These are phyloP conservation scores for Fusarium odoratissimum DNA, from an alignment of 2,329 filamentous ascomycete genomes.

Conservation along the genomic window DNA sequence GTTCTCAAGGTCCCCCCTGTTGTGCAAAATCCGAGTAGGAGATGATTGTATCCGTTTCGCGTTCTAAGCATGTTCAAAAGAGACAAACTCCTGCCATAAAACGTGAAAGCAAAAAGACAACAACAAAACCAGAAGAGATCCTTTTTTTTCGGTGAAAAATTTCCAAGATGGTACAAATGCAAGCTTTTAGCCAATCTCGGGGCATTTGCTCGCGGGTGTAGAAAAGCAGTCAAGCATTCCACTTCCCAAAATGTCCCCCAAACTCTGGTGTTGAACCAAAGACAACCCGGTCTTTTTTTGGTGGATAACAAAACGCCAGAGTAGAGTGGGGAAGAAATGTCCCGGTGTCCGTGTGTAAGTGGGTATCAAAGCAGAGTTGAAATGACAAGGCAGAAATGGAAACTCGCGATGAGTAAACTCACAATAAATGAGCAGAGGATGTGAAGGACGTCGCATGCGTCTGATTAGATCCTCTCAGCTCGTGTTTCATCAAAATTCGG, in stretches of 20 bases:
- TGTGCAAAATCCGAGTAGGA: slow-evolving; percentile 31
- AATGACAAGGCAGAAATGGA: slow-evolving; percentile 36
- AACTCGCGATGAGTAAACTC: slow-evolving; percentile 21
- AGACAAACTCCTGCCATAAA: slow-evolving; percentile 37
- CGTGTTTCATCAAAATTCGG: slow-evolving; percentile 57
- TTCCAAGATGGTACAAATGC: slow-evolving; percentile 38
- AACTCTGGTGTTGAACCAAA: slow-evolving; percentile 33
- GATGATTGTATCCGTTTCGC: slow-evolving; percentile 41
- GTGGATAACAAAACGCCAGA: slow-evolving; percentile 40
- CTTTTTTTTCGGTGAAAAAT: slow-evolving; percentile 32
- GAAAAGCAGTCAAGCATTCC: slow-evolving; percentile 38
- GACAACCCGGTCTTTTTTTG: slow-evolving; percentile 29
- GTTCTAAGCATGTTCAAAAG: slow-evolving; percentile 39
- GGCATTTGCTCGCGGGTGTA: slow-evolving; percentile 37
- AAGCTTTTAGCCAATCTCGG: slow-evolving; percentile 35
- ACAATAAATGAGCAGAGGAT: slow-evolving; percentile 50
- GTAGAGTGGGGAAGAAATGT: slow-evolving; percentile 27
- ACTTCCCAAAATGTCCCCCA: slow-evolving; percentile 25
- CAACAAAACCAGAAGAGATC: slow-evolving; percentile 31
- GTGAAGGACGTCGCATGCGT: slow-evolving; percentile 36
- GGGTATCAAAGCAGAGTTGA: slow-evolving; percentile 44
- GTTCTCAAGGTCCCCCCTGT: slow-evolving; percentile 1
- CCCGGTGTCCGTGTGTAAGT: slow-evolving; percentile 28
- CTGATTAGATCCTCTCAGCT: slow-evolving; percentile 55
- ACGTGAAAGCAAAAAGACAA: slow-evolving; percentile 37